Evolutionary conservation across 176 grass and related monocot species (phyloP).

Genomic region (Tillandsia fasciculata): DNA sequence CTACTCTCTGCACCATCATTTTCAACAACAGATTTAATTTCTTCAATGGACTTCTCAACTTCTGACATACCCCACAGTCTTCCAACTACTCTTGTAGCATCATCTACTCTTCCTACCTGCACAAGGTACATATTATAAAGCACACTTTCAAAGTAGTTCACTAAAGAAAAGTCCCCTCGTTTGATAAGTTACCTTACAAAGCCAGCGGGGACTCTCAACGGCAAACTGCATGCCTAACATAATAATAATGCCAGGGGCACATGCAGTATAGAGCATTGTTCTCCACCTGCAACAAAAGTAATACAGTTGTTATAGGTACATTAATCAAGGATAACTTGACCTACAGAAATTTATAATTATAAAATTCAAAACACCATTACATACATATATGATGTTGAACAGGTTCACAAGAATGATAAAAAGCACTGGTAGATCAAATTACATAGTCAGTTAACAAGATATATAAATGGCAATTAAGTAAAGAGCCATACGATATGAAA

Average conservation of each 20-base stretch:
- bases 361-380: background rate
- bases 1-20: conserved; percentile 42
- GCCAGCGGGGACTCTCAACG: conserved; percentile 90
- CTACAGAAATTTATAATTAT: background rate
- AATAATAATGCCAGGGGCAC: conserved; percentile 68
- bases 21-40: conserved; percentile 62
- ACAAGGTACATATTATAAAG: conserved; percentile 15
- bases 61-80: conserved; percentile 63
- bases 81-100: conserved; percentile 56
- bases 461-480: background rate
- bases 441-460: background rate
- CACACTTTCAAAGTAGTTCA: background rate
- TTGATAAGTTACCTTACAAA: conserved; percentile 59
- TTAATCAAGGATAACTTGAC: background rate
- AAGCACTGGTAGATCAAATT: background rate
- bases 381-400: background rate
- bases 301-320: background rate
- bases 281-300: conserved; percentile 58
- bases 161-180: background rate
- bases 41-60: conserved; percentile 73
- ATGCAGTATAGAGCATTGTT: conserved; percentile 85
- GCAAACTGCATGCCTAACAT: conserved; percentile 91
- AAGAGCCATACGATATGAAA: background rate
- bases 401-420: background rate
- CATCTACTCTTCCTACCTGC: conserved; percentile 81